These are phyloP conservation scores for Cytospora paraplurivora DNA, from an alignment of 2,329 filamentous ascomycete genomes.

Conservation along the genomic window DNA sequence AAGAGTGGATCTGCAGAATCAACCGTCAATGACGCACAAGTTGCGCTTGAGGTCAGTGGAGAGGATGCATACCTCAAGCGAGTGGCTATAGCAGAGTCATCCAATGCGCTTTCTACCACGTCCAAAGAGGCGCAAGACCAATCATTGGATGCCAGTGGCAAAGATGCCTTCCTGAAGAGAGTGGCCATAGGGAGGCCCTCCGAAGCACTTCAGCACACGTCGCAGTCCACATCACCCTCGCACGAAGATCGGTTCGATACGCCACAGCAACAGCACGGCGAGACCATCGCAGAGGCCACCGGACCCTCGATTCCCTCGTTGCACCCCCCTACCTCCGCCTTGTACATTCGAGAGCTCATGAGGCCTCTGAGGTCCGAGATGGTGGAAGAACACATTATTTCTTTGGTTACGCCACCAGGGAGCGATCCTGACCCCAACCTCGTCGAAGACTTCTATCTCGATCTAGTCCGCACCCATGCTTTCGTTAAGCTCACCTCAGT, in stretches of 20 bases:
- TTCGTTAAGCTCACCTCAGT: conserved; percentile 73
- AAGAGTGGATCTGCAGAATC: background rate
- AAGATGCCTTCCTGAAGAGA: conserved; percentile 3
- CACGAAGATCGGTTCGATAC: conserved; percentile 27
- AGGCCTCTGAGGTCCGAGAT: conserved; percentile 73
- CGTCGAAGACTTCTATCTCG: conserved; percentile 74
- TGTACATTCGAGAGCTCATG: conserved; percentile 92
- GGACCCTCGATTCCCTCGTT: conserved; percentile 52
- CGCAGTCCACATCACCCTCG: conserved; percentile 27
- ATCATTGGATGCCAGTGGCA: conserved; percentile 6
- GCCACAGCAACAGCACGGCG: conserved; percentile 19
- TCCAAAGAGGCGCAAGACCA: background rate
- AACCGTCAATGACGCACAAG: background rate
- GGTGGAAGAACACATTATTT: conserved; percentile 69
- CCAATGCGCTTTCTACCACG: background rate
- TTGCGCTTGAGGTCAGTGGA: conserved; percentile 1
- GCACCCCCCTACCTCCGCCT: conserved; percentile 71
- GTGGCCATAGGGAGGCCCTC: conserved; percentile 18
- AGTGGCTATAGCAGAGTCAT: conserved; percentile 15
- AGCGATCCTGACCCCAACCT: conserved; percentile 53
- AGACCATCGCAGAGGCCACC: conserved; percentile 37
- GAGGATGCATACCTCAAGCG: conserved; percentile 7
- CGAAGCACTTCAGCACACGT: conserved; percentile 25
- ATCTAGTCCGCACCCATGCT: conserved; percentile 84
- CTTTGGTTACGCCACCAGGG: conserved; percentile 65